These are phyloP conservation scores for Silene latifolia DNA, from an alignment of 148 eudicot species.

Conservation along the genomic window DNA sequence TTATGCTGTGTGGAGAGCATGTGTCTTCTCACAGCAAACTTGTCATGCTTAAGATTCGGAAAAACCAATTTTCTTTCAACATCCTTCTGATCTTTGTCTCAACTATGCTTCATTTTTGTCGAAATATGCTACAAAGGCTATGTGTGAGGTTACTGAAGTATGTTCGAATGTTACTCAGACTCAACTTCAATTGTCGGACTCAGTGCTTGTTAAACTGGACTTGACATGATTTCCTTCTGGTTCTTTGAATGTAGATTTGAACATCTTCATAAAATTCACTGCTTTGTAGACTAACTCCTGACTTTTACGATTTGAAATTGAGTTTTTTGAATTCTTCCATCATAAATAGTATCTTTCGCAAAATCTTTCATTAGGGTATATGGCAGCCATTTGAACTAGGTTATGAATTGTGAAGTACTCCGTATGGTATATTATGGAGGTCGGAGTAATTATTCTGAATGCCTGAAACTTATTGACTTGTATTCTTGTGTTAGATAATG, in stretches of 20 bases:
- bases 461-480: not conserved
- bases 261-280: not conserved
- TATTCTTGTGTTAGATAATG: not conserved
- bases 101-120: not conserved
- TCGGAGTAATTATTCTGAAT: slow-evolving; percentile 1
- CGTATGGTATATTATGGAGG: not conserved
- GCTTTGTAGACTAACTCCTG: not conserved
- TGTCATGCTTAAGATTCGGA: not conserved
- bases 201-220: too few relatives aligned
- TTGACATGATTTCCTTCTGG: too few relatives aligned
- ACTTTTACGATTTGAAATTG: not conserved
- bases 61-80: not conserved
- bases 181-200: not conserved
- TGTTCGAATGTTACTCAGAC: not conserved
- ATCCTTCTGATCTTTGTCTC: not conserved
- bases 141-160: too few relatives aligned
- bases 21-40: not conserved
- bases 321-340: not conserved
- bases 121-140: too few relatives aligned
- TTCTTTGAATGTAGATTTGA: not conserved
- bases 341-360: not conserved
- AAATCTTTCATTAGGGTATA: not conserved
- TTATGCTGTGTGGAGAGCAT: not conserved
- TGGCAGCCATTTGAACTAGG: not conserved
- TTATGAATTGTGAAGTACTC: not conserved